Conservation (phyloP, 495 filamentous ascomycete genomes). For the Penicillium cosmopolitanum region DNA sequence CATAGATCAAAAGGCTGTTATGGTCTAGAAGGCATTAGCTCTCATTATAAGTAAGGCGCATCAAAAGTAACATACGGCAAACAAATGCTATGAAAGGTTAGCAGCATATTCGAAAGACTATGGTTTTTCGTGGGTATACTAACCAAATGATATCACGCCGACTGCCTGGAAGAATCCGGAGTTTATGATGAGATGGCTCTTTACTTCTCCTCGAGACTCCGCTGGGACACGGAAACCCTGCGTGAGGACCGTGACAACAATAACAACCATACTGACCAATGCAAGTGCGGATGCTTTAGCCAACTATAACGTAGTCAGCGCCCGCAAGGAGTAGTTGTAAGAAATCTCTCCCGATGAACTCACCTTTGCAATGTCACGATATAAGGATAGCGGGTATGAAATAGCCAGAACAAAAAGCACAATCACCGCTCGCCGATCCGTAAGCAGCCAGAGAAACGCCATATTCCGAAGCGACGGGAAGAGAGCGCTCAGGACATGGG, state of each 20-base stretch:
- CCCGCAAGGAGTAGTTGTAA: not conserved
- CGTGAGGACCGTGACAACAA: slow-evolving; percentile 85
- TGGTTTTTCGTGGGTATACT: slow-evolving; percentile 19
- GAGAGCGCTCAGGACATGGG: slow-evolving; percentile 79
- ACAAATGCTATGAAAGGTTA: slow-evolving; percentile 68
- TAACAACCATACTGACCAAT: slow-evolving; percentile 87
- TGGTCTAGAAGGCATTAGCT: slow-evolving; percentile 62
- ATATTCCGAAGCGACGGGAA: slow-evolving; percentile 76
- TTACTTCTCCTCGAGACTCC: slow-evolving; percentile 70
- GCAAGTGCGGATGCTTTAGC: slow-evolving; percentile 94
- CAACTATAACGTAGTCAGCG: slow-evolving; percentile 60
- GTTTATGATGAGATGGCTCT: slow-evolving; percentile 69
- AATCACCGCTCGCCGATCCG: slow-evolving; percentile 80
- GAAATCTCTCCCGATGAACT: slow-evolving; percentile 1
- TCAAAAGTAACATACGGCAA: slow-evolving; percentile 60
- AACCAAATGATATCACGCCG: slow-evolving; percentile 96
- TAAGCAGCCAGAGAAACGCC: slow-evolving; percentile 78
- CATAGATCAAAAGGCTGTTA: slow-evolving; percentile 96
- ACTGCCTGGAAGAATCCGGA: slow-evolving; percentile 91
- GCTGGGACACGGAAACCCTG: slow-evolving; percentile 74
- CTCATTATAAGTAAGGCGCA: not conserved
- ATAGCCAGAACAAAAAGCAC: slow-evolving; percentile 80
- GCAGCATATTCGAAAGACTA: slow-evolving; percentile 31
- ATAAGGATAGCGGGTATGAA: slow-evolving; percentile 90
- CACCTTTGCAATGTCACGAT: slow-evolving; percentile 97